Evolutionary conservation across 331 rosid genomes (phyloP), one percentile per base, ranked within the genome.

Genomic region (Rosa hybrid): DNA sequence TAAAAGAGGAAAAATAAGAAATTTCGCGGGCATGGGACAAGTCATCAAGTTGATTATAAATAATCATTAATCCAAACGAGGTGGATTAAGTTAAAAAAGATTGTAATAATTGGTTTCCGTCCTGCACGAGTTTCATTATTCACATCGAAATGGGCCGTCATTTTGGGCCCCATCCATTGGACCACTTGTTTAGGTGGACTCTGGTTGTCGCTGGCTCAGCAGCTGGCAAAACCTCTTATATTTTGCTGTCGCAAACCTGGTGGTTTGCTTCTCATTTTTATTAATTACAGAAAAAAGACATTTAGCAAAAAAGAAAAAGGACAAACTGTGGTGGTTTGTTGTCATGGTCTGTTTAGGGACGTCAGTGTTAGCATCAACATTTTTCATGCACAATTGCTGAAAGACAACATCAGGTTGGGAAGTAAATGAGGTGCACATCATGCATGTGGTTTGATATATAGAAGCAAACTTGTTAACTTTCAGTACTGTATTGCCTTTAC

Each of bases 301-400:
- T 7, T 7, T 6, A 44, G 1, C 9, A 6, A 42, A 44, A 1
- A 42, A 5, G 7, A 42, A 42, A 56, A 56, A 20, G 4, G 3
- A 34, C 3, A 34, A 34, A 34, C 39, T 21, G 34, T 8, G 73
- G 59, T 81, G 67, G 67, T 46, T 34, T 70, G 67, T 4, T 75
- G 81, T 81, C 72, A 30, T 57, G 39, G 41, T 76, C 77, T 23
- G 27, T 5, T 57, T 18, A 12, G 39, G 46, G 27, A 25, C 27
- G 54, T 69, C 59, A 7, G 42, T 42, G 72, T 42, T 34, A 76
- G 48, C 48, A 6, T 8, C 68, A 59, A 48, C 73, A 71, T 16
- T 62, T 77, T 82, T 62, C 85, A 77, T 17, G 72, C 74, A 14
- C 60, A 25, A 11, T 17, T 50, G 13, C 46, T 56, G 16, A 27